These are phyloP conservation scores for Lactarius sp. DNA, from an alignment of 768 basidiomycete genomes.

Conservation along the genomic window DNA sequence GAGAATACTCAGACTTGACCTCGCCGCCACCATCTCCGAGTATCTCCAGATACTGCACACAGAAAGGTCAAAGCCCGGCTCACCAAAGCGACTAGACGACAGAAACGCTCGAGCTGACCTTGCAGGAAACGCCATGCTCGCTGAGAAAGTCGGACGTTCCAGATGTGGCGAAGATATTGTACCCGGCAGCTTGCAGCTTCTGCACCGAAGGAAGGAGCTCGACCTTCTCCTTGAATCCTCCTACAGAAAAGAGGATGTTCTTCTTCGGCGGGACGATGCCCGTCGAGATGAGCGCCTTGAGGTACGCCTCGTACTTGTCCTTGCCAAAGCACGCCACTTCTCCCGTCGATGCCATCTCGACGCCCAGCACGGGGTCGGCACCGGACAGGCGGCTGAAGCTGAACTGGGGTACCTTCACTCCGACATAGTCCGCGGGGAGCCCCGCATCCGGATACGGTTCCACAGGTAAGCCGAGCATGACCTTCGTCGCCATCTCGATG, in stretches of 20 bases:
- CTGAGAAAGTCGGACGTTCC: conserved; percentile 97
- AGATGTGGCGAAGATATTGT: conserved; percentile 93
- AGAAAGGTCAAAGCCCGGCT: not conserved
- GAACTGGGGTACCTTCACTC: conserved; percentile 99
- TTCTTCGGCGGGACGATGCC: conserved; percentile 94
- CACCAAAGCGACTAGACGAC: not conserved
- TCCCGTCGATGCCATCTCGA: conserved; percentile 99
- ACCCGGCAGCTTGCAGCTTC: conserved; percentile 89
- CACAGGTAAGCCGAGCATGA: conserved; percentile 89
- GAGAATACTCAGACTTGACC: conserved; percentile 95
- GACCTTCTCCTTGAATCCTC: conserved; percentile 95
- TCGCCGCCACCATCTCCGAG: conserved; percentile 69
- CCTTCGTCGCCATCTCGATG: conserved; percentile 98
- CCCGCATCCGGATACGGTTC: conserved; percentile 86
- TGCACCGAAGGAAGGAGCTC: conserved; percentile 94
- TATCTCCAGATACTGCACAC: conserved; percentile 76
- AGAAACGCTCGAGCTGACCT: conserved; percentile 43
- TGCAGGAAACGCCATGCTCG: conserved; percentile 95
- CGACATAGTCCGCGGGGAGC: conserved; percentile 90
- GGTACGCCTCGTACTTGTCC: conserved; percentile 97
- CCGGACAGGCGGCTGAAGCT: conserved; percentile 95
- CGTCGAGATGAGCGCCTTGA: conserved; percentile 95
- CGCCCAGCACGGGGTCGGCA: conserved; percentile 95
- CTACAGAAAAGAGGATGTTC: conserved; percentile 95
- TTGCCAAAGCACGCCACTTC: conserved; percentile 98